Conservation (phyloP, 192 early-diverging fungal genomes). For the Linnemannia hyalina region DNA sequence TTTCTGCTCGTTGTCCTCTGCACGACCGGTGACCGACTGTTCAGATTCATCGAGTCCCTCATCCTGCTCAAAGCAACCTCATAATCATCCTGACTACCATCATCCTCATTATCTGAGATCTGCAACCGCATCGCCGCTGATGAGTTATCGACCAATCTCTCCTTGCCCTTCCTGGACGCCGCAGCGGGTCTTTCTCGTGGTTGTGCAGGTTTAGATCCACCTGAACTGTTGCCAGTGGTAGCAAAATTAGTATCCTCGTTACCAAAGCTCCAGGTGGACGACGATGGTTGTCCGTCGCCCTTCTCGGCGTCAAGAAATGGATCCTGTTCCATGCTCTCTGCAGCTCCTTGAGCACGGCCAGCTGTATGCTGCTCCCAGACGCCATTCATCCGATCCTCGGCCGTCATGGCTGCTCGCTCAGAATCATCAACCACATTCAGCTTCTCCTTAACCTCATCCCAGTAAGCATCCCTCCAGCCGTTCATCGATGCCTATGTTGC, state of each 20-base stretch:
- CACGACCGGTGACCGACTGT: not conserved
- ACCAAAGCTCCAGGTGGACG: slow-evolving; percentile 1
- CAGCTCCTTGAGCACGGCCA: not conserved
- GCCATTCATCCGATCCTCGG: slow-evolving; percentile 3
- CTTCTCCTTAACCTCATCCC: slow-evolving; percentile 11
- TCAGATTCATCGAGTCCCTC: slow-evolving; percentile 33
- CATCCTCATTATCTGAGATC: slow-evolving; percentile 39
- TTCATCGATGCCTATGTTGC: slow-evolving; percentile 28
- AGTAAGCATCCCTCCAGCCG: slow-evolving; percentile 51
- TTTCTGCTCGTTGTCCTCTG: not conserved
- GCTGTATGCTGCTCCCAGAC: slow-evolving; percentile 26
- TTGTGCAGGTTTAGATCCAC: not conserved
- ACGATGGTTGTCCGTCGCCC: not conserved
- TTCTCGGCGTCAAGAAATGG: not conserved
- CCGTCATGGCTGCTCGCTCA: slow-evolving; percentile 9
- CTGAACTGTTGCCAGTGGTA: not conserved
- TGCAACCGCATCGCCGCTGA: slow-evolving; percentile 38
- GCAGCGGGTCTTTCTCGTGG: not conserved
- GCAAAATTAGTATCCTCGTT: not conserved
- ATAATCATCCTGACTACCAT: slow-evolving; percentile 18
- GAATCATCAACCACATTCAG: slow-evolving; percentile 4
- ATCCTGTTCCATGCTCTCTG: slow-evolving; percentile 6
- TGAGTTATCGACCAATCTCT: slow-evolving; percentile 15
- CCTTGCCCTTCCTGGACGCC: slow-evolving; percentile 33
- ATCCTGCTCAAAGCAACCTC: slow-evolving; percentile 26